Evolutionary conservation across 345 rosid species (phyloP).

Genomic region (Brassica incana): DNA sequence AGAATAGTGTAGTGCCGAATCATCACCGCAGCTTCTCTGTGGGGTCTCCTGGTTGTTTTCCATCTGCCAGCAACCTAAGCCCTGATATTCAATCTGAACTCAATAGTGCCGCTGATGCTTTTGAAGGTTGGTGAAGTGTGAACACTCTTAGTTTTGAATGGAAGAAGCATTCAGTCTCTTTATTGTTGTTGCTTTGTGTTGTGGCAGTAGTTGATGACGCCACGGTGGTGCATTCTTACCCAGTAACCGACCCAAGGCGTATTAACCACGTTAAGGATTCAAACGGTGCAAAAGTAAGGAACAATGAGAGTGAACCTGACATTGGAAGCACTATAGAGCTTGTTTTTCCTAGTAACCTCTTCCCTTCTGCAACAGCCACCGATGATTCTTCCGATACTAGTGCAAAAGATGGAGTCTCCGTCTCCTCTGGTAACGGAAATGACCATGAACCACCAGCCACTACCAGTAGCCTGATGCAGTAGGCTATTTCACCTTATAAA

Average conservation of each 20-base stretch:
- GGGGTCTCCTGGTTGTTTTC: constrained; percentile 52
- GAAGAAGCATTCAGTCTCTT: background rate
- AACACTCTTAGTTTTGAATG: background rate
- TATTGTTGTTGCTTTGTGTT: constrained; percentile 11
- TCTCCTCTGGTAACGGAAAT: constrained; percentile 33
- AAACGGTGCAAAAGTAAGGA: constrained; percentile 21
- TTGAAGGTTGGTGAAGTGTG: constrained; percentile 47
- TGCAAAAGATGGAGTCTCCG: constrained; percentile 40
- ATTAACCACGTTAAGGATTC: background rate
- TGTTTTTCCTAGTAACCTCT: constrained; percentile 54
- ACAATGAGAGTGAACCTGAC: constrained; percentile 4
- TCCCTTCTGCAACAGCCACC: constrained; percentile 49
- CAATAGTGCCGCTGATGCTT: constrained; percentile 40
- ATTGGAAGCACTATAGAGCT: constrained; percentile 41
- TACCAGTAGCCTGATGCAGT: constrained; percentile 41
- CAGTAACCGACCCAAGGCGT: constrained; percentile 23
- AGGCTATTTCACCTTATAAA: constrained; percentile 37
- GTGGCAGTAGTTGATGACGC: constrained; percentile 37
- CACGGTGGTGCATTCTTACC: constrained; percentile 41
- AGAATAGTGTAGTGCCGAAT: constrained; percentile 22
- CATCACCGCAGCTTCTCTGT: constrained; percentile 73
- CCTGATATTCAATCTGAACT: constrained; percentile 31
- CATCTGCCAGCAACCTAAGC: constrained; percentile 42
- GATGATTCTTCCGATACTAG: constrained; percentile 23
- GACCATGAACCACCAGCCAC: constrained; percentile 33